A percentile compares a stretch with the other conserved stretches of the same genome.
These are phyloP conservation scores for Gastrolobium villosum DNA, from an alignment of 306 rosid genomes.

Conservation along the genomic window DNA sequence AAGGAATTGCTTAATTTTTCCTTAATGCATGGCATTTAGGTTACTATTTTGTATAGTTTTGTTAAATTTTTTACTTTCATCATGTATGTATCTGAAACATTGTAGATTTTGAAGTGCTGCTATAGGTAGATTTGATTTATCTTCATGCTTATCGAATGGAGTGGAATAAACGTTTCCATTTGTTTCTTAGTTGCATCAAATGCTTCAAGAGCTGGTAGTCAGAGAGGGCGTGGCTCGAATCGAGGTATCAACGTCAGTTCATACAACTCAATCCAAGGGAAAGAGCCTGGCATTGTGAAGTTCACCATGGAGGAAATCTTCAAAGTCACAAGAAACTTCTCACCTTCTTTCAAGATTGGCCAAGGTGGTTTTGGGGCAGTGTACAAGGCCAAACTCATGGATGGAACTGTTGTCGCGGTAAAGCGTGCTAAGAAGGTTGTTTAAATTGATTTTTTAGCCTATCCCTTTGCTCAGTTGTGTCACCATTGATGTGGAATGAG, in stretches of 20 bases:
- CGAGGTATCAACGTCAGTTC: slow-evolving; percentile 51
- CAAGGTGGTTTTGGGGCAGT: slow-evolving; percentile 98
- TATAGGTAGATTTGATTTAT: slow-evolving; percentile 25
- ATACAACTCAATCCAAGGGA: slow-evolving; percentile 53
- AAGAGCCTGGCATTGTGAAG: slow-evolving; percentile 66
- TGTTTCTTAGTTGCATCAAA: slow-evolving; percentile 59
- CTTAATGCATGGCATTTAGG: slow-evolving; percentile 26
- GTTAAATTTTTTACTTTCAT: background rate
- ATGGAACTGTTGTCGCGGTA: slow-evolving; percentile 81
- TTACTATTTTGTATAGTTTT: background rate
- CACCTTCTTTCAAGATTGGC: slow-evolving; percentile 84
- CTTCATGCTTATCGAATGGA: slow-evolving; percentile 30
- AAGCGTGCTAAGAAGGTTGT: slow-evolving; percentile 97
- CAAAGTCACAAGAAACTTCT: slow-evolving; percentile 82
- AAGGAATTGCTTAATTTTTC: background rate
- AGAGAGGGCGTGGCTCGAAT: slow-evolving; percentile 57
- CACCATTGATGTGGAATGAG: slow-evolving; percentile 26
- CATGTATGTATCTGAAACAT: background rate
- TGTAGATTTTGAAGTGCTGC: slow-evolving; percentile 23
- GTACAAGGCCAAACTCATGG: slow-evolving; percentile 76
- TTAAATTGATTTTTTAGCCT: background rate
- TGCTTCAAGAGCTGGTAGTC: slow-evolving; percentile 59
- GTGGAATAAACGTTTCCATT: slow-evolving; percentile 42
- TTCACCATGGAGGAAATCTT: slow-evolving; percentile 78
- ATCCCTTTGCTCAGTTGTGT: slow-evolving; percentile 18